Base-by-base conservation (phyloP, 768 basidiomycete species). In the Termitomyces sp. region DNA sequence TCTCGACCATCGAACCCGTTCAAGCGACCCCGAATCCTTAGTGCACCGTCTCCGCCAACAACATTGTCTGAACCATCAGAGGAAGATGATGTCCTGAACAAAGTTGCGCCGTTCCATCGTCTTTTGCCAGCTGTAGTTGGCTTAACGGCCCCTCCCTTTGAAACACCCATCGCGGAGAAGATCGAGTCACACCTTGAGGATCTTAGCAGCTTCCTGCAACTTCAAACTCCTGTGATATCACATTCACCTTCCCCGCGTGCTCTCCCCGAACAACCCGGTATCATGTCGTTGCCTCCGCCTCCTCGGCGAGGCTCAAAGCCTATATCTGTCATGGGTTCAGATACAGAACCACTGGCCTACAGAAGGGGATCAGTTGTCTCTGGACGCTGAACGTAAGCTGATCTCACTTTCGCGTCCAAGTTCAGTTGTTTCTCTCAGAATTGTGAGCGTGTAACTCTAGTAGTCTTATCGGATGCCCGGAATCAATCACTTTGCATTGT, bases 1-100 rank as follows among this genome's bases (percentile, higher is more conserved):
- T 70, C 70, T 55, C 77, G 79, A 0, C 77, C 78, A 56, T 62
- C 71, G 28, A 60, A 76, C 2, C 81, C 83, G 11, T 61, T 89
- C 60, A 82, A 81, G 58, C 85, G 88, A 34, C 62, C 88, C 52
- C 83, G 88, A 49, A 82, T 86, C 48, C 77, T 83, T 49, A 88
- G 85, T 63, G 76, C 84, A 3, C 85, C 85, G 22, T 69, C 83
- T 10, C 47, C 66, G 30, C 62, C 72, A 2, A 46, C 62, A 11
- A 57, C 71, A 12, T 57, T 70, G 11, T 58, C 71, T 3, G 11
- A 41, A 35, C 24, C 19, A 34, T 17, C 15, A 35, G 35, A 34
- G 21, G 22, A 22, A 35, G 55, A 51, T 21, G 42, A 52, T 56
- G 21, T 56, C 12, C 50, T 52, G 15, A 34, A 30, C 30, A 30